phyloP scores from a whole-genome alignment of 371 early-diverging fungal species.

The Rhizopus delemar region DNA sequence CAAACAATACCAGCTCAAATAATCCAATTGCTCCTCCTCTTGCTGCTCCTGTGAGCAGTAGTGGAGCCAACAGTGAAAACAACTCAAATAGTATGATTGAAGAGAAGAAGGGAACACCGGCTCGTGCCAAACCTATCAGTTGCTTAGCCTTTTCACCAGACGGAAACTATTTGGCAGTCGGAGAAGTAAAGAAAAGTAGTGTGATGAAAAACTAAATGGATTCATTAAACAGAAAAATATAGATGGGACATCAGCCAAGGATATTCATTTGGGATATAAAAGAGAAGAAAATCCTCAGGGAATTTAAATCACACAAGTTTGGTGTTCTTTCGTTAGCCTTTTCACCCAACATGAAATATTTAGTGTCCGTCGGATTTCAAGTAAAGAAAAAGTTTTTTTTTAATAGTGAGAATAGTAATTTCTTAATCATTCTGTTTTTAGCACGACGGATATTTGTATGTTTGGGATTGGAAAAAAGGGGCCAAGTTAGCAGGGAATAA shows the following conservation, averaged over 20 bases:
- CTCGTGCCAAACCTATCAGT: conserved; percentile 69
- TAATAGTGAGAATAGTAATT: background rate
- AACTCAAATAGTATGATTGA: conserved; percentile 9
- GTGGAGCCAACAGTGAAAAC: conserved; percentile 7
- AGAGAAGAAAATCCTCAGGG: conserved; percentile 56
- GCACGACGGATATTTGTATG: conserved; percentile 82
- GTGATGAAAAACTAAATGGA: background rate
- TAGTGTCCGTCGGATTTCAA: conserved; percentile 84
- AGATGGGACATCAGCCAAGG: conserved; percentile 81
- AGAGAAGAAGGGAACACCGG: conserved; percentile 43
- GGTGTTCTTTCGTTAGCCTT: conserved; percentile 74
- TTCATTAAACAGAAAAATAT: background rate
- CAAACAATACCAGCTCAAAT: conserved; percentile 1
- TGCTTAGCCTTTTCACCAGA: conserved; percentile 79
- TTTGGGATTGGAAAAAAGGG: conserved; percentile 83
- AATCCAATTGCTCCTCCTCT: conserved; percentile 12
- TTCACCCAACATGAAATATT: conserved; percentile 70
- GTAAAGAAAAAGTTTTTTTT: conserved; percentile 34
- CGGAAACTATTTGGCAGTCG: conserved; percentile 77
- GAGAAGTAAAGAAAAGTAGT: conserved; percentile 60
- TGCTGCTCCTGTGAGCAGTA: conserved; percentile 11
- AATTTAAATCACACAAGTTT: conserved; percentile 79
- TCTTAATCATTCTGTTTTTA: conserved; percentile 23
- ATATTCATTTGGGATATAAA: conserved; percentile 76
- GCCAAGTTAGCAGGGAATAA: conserved; percentile 68